Conservation (phyloP, 768 basidiomycete genomes). For the Cystobasidiopsis lactophilus region DNA sequence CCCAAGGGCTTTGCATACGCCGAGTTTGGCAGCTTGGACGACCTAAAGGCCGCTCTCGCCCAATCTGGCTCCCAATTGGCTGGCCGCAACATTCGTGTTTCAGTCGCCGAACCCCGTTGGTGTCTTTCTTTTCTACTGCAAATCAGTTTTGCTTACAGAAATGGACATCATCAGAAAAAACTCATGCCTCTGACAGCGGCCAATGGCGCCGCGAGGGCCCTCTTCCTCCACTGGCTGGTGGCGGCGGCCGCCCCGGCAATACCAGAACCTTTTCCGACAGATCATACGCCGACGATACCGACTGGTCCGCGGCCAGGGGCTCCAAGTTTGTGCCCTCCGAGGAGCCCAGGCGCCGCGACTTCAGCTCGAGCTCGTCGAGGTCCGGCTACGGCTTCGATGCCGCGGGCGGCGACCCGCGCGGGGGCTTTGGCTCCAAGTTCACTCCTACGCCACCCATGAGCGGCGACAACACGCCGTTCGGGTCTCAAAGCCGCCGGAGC, state of each 20-base stretch:
- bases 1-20: slow-evolving; percentile 97
- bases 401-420: slow-evolving; percentile 15
- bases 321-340: slow-evolving; percentile 24
- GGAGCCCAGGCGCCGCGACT: slow-evolving; percentile 1
- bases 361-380: background rate
- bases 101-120: slow-evolving; percentile 90
- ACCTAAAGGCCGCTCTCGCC: slow-evolving; percentile 57
- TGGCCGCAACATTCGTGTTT: slow-evolving; percentile 63
- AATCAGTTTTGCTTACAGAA: slow-evolving; percentile 29
- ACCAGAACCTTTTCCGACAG: too few relatives aligned
- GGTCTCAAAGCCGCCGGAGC: slow-evolving; percentile 3
- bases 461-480: background rate
- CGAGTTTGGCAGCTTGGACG: slow-evolving; percentile 72
- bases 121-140: slow-evolving; percentile 14
- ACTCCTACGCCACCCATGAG: slow-evolving; percentile 10
- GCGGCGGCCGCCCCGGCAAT: too few relatives aligned
- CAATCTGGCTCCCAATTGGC: slow-evolving; percentile 49
- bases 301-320: slow-evolving; percentile 26
- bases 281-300: slow-evolving; percentile 22
- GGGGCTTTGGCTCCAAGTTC: slow-evolving; percentile 17
- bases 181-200: slow-evolving; percentile 27
- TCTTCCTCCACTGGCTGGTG: too few relatives aligned
- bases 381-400: slow-evolving; percentile 11
- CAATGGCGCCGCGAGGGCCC: slow-evolving; percentile 24
- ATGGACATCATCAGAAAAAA: slow-evolving; percentile 34